These are phyloP conservation scores for Gardenia jasminoides DNA, from an alignment of 257 asterid genomes.

Conservation along the genomic window DNA sequence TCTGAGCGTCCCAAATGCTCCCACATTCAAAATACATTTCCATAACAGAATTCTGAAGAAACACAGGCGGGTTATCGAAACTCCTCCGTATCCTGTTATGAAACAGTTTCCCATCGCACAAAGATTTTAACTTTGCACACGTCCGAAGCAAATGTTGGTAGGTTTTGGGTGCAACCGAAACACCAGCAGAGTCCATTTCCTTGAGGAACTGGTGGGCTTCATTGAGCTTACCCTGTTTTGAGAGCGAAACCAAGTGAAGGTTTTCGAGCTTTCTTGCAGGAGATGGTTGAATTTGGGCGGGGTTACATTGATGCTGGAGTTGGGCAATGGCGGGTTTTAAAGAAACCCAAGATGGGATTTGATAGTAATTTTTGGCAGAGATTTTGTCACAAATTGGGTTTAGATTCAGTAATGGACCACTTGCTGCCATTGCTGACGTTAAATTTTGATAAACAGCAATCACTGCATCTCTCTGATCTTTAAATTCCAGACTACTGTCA, in stretches of 20 bases:
- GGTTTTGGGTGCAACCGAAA: constrained; percentile 40
- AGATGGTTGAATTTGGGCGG: constrained; percentile 7
- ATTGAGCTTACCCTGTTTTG: constrained; percentile 49
- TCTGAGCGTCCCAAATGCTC: constrained; percentile 36
- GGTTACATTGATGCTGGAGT: not conserved
- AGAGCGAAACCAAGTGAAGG: constrained; percentile 45
- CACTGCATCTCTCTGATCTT: too few species aligned
- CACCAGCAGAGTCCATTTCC: constrained; percentile 38
- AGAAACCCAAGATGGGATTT: not conserved
- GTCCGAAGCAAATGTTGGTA: constrained; percentile 41
- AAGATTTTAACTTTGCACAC: constrained; percentile 38
- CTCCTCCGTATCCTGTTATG: constrained; percentile 22
- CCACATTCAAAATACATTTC: constrained; percentile 45
- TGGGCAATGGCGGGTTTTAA: not conserved
- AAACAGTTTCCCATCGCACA: constrained; percentile 36
- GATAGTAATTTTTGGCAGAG: not conserved
- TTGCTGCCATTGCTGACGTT: not conserved
- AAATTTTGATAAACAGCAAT: too few species aligned
- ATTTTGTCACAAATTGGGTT: constrained; percentile 6
- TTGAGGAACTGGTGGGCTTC: constrained; percentile 49
- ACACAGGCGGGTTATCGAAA: constrained; percentile 27
- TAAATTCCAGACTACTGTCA: too few species aligned
- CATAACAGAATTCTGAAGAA: constrained; percentile 28
- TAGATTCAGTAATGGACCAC: not conserved
- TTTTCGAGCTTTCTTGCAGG: constrained; percentile 41